Percentiles rank a stretch among this genome's conserved stretches.
Evolutionary conservation across 192 early-diverging fungal genomes (phyloP).

Genomic region (Gigaspora rosea): DNA sequence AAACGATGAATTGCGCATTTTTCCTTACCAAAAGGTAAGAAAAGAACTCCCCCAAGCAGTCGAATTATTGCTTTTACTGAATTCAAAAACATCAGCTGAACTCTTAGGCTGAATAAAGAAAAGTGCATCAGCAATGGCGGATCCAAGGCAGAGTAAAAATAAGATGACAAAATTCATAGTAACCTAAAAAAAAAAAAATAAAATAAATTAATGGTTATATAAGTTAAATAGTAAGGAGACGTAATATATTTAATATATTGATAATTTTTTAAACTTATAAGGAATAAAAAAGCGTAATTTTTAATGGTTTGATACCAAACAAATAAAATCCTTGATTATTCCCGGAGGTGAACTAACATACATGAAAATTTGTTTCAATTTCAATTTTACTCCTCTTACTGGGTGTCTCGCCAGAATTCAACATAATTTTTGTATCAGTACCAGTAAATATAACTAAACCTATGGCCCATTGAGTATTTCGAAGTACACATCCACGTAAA

Average conservation of each 20-base stretch:
- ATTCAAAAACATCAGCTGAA: constrained; percentile 54
- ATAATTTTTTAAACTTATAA: too few species aligned
- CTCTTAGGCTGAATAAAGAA: constrained; percentile 57
- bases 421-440: constrained; percentile 93
- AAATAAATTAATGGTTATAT: constrained; percentile 14
- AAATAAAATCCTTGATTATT: too few species aligned
- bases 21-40: constrained; percentile 67
- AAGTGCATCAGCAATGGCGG: constrained; percentile 64
- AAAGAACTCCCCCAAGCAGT: constrained; percentile 63
- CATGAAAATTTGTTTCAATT: constrained; percentile 88
- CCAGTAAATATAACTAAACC: constrained; percentile 90
- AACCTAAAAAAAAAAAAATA: too few species aligned
- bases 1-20: neutral
- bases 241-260: too few species aligned
- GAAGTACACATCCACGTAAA: constrained; percentile 87
- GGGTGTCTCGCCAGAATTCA: constrained; percentile 91
- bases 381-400: constrained; percentile 91
- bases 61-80: constrained; percentile 45
- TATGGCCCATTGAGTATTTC: constrained; percentile 90
- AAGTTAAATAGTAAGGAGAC: neutral
- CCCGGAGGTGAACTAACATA: constrained; percentile 36
- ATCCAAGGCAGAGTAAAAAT: constrained; percentile 70
- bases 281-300: too few species aligned
- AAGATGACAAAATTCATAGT: constrained; percentile 80
- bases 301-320: too few species aligned